Percentiles rank a stretch among this genome's conserved stretches.
Conservation (phyloP, 106 monocot species). For the Gastrodia elata region DNA sequence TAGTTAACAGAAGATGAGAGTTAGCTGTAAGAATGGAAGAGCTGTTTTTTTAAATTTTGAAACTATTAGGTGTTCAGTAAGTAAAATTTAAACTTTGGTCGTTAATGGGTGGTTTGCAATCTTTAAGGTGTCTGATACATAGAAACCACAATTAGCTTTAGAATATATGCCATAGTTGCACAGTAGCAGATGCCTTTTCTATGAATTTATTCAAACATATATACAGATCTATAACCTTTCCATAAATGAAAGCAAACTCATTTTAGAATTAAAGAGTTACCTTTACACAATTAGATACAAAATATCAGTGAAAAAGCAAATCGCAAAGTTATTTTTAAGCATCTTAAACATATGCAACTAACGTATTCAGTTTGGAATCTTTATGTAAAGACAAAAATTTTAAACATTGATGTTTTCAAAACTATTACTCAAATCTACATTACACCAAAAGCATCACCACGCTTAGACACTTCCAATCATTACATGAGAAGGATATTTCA, state of each 20-base stretch:
- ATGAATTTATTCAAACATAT: neutral
- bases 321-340: neutral
- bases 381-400: neutral
- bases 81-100: too few relatives aligned
- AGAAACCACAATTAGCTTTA: neutral
- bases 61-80: too few relatives aligned
- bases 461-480: too few relatives aligned
- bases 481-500: neutral
- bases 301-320: neutral
- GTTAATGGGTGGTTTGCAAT: too few relatives aligned
- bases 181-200: neutral
- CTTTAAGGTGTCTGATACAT: neutral
- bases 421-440: neutral
- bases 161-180: neutral
- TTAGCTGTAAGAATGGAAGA: too few relatives aligned
- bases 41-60: too few relatives aligned
- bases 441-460: too few relatives aligned
- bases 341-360: neutral
- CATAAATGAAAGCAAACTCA: neutral
- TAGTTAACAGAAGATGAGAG: too few relatives aligned
- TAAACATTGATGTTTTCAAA: too few relatives aligned
- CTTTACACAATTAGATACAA: neutral
- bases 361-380: neutral
- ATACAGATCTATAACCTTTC: neutral
- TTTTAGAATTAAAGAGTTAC: conserved; percentile 1